Conservation (phyloP, 169 alveolate genomes). For the Eimeria praecox region DNA sequence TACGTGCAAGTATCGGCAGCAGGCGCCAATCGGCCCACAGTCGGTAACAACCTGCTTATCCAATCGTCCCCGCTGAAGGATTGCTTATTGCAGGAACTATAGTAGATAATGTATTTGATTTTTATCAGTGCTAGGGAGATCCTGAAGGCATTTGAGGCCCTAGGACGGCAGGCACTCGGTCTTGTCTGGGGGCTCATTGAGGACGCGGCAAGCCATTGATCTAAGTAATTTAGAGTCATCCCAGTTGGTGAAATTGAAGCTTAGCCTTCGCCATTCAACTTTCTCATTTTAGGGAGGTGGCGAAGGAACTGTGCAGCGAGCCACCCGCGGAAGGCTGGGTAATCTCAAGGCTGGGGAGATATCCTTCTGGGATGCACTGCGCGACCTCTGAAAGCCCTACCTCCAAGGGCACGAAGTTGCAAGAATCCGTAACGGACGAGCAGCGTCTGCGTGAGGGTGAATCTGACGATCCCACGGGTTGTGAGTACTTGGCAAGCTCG, state of each 20-base stretch:
- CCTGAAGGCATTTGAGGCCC: neutral
- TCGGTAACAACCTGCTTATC: neutral
- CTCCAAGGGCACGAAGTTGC: neutral
- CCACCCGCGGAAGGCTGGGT: neutral
- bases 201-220: neutral
- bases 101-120: neutral
- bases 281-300: neutral
- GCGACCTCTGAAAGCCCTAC: neutral
- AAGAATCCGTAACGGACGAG: neutral
- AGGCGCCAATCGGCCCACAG: conserved; percentile 12
- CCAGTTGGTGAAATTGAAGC: neutral
- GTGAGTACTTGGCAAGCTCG: neutral
- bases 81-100: neutral
- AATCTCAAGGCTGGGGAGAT: neutral
- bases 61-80: neutral
- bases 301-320: neutral
- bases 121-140: neutral
- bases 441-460: neutral
- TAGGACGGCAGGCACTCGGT: neutral
- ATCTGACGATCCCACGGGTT: neutral
- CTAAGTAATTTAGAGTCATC: neutral
- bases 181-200: conserved; percentile 5
- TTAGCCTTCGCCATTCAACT: neutral
- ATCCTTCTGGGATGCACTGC: neutral
- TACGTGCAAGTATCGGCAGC: conserved; percentile 17